phyloP scores from a whole-genome alignment of 2,329 filamentous ascomycete genomes.

The Purpureocillium takamizusanense region DNA sequence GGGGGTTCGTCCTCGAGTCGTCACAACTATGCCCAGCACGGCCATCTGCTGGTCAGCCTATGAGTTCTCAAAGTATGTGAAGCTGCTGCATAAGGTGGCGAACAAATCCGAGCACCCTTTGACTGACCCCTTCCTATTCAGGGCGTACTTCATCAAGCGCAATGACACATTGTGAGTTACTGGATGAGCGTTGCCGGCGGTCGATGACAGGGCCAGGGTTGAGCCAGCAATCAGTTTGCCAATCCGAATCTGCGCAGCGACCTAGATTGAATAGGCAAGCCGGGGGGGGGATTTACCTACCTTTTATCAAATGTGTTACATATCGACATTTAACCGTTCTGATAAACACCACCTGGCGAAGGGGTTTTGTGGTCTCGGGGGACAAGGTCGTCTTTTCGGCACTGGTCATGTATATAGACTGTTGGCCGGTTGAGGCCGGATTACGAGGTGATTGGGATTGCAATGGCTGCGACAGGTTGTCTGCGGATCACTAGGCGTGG shows the following conservation, averaged over 20 bases:
- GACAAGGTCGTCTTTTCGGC: neutral
- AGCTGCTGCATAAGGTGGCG: too few relatives aligned
- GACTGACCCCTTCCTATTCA: conserved; percentile 14
- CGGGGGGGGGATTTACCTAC: too few relatives aligned
- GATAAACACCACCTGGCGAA: neutral
- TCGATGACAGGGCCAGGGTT: too few relatives aligned
- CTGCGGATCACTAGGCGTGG: neutral
- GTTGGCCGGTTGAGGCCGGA: neutral
- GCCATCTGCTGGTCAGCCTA: conserved; percentile 96
- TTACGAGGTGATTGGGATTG: neutral
- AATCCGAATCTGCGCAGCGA: too few relatives aligned
- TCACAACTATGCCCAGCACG: conserved; percentile 97
- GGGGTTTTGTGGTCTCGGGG: neutral
- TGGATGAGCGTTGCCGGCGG: neutral
- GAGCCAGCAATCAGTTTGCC: too few relatives aligned
- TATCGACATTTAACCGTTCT: too few relatives aligned
- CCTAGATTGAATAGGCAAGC: neutral
- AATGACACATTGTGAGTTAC: conserved; percentile 31
- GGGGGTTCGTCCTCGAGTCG: conserved; percentile 79
- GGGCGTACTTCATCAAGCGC: conserved; percentile 51
- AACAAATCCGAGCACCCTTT: too few relatives aligned
- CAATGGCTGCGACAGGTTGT: too few relatives aligned
- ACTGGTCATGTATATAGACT: neutral
- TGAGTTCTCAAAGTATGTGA: conserved; percentile 56
- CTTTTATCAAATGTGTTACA: too few relatives aligned